These are phyloP conservation scores for Phlebiopsis flavidoalba DNA, from an alignment of 768 basidiomycete genomes.

Conservation along the genomic window DNA sequence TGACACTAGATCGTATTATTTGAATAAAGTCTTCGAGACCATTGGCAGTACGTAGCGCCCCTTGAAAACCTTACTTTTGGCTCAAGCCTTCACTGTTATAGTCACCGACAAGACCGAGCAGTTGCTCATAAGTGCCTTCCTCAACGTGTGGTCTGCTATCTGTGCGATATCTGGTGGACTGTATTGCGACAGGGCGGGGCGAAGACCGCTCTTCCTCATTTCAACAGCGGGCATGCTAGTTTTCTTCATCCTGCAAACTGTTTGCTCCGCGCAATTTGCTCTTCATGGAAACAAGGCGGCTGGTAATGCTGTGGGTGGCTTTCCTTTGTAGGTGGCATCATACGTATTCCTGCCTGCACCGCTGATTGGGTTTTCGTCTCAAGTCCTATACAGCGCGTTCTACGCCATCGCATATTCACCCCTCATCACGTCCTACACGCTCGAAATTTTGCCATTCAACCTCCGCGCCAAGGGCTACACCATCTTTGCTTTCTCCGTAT, in stretches of 20 bases:
- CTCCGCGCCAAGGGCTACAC: constrained; percentile 86
- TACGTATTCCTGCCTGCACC: neutral
- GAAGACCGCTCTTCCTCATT: constrained; percentile 64
- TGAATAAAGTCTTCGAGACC: constrained; percentile 63
- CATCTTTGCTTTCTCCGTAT: constrained; percentile 74
- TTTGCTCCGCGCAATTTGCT: constrained; percentile 55
- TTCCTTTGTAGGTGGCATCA: constrained; percentile 61
- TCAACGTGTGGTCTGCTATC: neutral
- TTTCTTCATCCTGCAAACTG: constrained; percentile 65
- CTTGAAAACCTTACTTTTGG: neutral
- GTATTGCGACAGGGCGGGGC: constrained; percentile 51
- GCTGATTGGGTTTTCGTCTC: neutral
- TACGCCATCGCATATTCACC: constrained; percentile 66
- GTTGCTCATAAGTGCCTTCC: constrained; percentile 55
- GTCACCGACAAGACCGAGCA: constrained; percentile 53
- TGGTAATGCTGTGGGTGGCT: constrained; percentile 68
- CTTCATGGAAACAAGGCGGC: constrained; percentile 37
- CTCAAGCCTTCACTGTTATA: neutral
- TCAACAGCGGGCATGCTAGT: constrained; percentile 56
- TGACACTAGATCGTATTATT: constrained; percentile 54
- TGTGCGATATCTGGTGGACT: neutral
- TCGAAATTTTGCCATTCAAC: constrained; percentile 81
- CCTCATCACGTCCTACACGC: constrained; percentile 79
- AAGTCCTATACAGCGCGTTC: constrained; percentile 24
- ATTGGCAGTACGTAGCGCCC: constrained; percentile 40